These are phyloP conservation scores for Pseudogymnoascus sp. DNA, from an alignment of 2,329 filamentous ascomycete genomes.

Conservation along the genomic window DNA sequence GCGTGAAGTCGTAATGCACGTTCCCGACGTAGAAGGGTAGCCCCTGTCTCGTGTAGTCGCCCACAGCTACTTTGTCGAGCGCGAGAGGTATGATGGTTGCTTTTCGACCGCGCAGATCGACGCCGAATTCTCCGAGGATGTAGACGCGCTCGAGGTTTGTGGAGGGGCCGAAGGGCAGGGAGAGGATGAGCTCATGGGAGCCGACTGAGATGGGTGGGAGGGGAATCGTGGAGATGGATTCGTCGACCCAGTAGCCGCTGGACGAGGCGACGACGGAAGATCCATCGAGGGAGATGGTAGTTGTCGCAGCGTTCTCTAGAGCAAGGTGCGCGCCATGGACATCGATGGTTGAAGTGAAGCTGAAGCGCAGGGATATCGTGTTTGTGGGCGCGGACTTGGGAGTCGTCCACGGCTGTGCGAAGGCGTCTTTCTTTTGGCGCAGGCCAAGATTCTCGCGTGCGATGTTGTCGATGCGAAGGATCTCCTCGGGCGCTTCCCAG, in stretches of 20 bases:
- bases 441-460: slow-evolving; percentile 25
- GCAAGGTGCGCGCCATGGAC: slow-evolving; percentile 22
- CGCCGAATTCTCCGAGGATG: slow-evolving; percentile 27
- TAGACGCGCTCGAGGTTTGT: slow-evolving; percentile 31
- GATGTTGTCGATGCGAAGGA: slow-evolving; percentile 29
- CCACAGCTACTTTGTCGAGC: slow-evolving; percentile 21
- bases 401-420: slow-evolving; percentile 28
- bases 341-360: slow-evolving; percentile 22
- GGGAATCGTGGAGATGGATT: slow-evolving; percentile 25
- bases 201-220: slow-evolving; percentile 26
- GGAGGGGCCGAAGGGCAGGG: slow-evolving; percentile 27
- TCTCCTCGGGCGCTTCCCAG: slow-evolving; percentile 24
- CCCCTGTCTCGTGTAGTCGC: slow-evolving; percentile 26
- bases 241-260: slow-evolving; percentile 30
- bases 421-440: slow-evolving; percentile 25
- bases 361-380: slow-evolving; percentile 24
- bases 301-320: slow-evolving; percentile 25
- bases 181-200: slow-evolving; percentile 22
- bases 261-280: slow-evolving; percentile 5
- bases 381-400: slow-evolving; percentile 18
- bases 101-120: slow-evolving; percentile 18
- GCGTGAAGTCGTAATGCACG: slow-evolving; percentile 22
- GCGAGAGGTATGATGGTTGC: slow-evolving; percentile 15
- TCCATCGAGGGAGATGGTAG: slow-evolving; percentile 23
- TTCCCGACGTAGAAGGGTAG: slow-evolving; percentile 30